Base-by-base conservation (phyloP, 768 basidiomycete species). In the Auricularia sp. region DNA sequence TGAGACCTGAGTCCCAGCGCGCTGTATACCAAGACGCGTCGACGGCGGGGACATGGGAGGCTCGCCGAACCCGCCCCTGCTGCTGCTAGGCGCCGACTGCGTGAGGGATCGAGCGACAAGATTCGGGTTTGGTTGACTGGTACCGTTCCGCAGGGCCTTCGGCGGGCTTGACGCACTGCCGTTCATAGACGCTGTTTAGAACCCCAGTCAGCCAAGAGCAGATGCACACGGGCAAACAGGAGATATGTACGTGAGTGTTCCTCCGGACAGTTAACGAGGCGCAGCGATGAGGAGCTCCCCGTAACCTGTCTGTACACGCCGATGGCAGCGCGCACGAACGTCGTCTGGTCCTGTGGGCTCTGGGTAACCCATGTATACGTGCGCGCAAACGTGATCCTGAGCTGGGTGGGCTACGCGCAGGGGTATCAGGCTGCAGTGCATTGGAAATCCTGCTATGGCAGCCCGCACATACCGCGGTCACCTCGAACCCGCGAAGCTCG, bases 341-440 rank as follows among this genome's bases (percentile, higher is more conserved):
- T 75, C 12, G 77, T 68, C 72, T 96, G 95, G 69, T 98, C 93
- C 33, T 72, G 72, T 36, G 80, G 72, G 64, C 81, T 83, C 70
- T 96, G 94, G 0, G 93, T 90, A 71, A 87, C 83, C 94, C 95
- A 98, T 72, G 78, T 81, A 76, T 98, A 98, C 33, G 91, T 87
- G 73, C 91, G 83, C n/a, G 89, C 86, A 62, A 98, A 81, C 1
- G 91, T 93, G 66, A 98, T 80, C 70, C 87, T 90, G 75, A 96
- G 90, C 21, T 80, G 76, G 29, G 78, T 70, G 21, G 87, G 79
- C 90, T 91, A 68, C 35, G 62, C 34, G 39, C 66, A 42, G 61
- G 44, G 7, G 14, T 18, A 12, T 21, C 47, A 51, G 62, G 74
- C 66, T 71, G 62, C 62, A 51, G 69, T 67, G 44, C 69, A 68